Base-by-base conservation (phyloP, 2,329 filamentous ascomycete genomes). In the Ceratocystis alfenasii region DNA sequence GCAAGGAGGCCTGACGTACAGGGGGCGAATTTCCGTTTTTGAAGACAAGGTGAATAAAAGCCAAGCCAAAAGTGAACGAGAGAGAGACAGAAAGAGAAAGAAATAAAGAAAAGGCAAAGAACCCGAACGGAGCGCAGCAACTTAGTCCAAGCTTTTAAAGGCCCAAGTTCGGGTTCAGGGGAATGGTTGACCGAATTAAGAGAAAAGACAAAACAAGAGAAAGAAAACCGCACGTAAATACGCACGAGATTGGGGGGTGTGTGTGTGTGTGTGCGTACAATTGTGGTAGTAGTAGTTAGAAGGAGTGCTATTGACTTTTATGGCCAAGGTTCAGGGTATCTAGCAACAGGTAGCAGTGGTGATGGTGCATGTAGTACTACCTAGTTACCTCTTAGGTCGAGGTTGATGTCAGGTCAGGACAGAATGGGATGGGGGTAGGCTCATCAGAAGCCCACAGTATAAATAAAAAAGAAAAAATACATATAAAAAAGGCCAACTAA, bases 1-100 rank as follows among this genome's bases (percentile, higher is more conserved):
- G 55, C 55, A 59, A 59, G 55, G 55, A 59, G 55, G 55, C 55
- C 55, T 59, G 55, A n/a, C 55, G 55, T 59, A 59, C 55, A 59
- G 55, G 55, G 53, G 55, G 55, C 55, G 15, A 59, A 36, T 30
- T 59, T 59, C 55, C 28, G 55, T 59, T 30, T 59, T 30, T 59
- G 55, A 59, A 59, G 17, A 36, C 55, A 17, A 59, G 55, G 48
- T 53, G 48, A 53, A 53, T 53, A 53, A 53, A 15, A 28, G 48
- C 20, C 48, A 53, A 53, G 25, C 8, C 12, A 53, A 25, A 53
- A 53, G 22, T n/a, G 48, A 10, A 15, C 22, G 48, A 53, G 12
- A 28, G 48, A 28, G 8, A 53, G 48, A 53, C 8, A 15, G 12
- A 20, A 53, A 53, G 48, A 4, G 22, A 10, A 25, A 53, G 48